Evolutionary conservation across 2,329 filamentous ascomycete species (phyloP), one percentile per base, ranked within the genome.

Genomic region (Monilinia vaccinii-corymbosi): DNA sequence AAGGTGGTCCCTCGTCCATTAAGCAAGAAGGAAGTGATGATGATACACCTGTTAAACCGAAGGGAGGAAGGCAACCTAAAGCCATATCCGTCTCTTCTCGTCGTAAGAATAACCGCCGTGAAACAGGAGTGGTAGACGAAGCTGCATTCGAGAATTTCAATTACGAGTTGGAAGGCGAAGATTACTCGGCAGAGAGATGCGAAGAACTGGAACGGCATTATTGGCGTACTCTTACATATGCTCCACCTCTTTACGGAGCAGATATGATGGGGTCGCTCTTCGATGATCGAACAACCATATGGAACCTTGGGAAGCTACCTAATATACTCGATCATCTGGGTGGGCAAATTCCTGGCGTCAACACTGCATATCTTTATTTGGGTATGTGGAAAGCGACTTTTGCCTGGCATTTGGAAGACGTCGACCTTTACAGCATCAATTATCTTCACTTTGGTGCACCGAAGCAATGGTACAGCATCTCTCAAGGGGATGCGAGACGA

Each of bases 311-410:
- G 68, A 95, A 96, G 71, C 80, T 99, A 34, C 90, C 91, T 14
- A 99, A 97, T 67, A 76, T 99, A 60, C 81, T 99, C 44, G 94
- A 99, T 73, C 90, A 97, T 4, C 79, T 99, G 2, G 94, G 94
- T 8, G 93, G 91, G 60, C 96, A 97, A 68, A 91, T 99, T 10
- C 95, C 94, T 3, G 94, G 94, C 66, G 95, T 99, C 71, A 99
- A 99, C 71, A 99, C 93, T 1, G 93, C 94, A 2, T 99, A 99
- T 71, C 82, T 99, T 1, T 99, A 99, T 71, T 80, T 99, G 62
- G 94, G 94, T 47, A 99, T 99, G 94, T 99, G 94, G 94, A 97
- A 97, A 74, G 93, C 94, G 14, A 97, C 94, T 0, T 99, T 99
- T 73, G 94, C 94, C 10, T 99, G 94, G 94, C 94, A 99, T 81